Evolutionary conservation across 2,329 filamentous ascomycete species (phyloP), one percentile per base, ranked within the genome.

Genomic region (Arthrobotrys iridis): DNA sequence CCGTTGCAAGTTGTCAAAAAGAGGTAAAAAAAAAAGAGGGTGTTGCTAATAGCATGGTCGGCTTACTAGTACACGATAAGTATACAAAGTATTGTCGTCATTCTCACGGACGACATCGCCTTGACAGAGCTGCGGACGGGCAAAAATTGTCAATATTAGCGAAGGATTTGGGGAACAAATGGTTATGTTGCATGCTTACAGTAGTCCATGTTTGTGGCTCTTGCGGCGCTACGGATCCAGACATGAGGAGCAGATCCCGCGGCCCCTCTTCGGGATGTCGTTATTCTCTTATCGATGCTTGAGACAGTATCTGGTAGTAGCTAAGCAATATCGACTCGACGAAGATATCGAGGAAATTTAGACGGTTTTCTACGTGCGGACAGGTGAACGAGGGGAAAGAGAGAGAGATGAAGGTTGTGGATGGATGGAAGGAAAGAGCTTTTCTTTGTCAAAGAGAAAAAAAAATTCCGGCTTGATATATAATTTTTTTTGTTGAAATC

Each of bases 1-100:
- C 50, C 20, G 18, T 50, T 35, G 40, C 35, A 57, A 48, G 46
- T 35, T 30, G 41, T 63, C 62, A 74, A 67, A 58, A 58, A 48
- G 15, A 62, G 57, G 20, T 26, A 59, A 37, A 4, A 40, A 59
- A 66, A 63, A 4, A 40, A 59, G 62, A 63, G 28, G 46, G 28
- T 66, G 22, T 46, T 24, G 62, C 45, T 50, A 41, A 58, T 24
- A 18, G 40, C 45, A 58, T 45, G 63, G 70, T 62, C 45, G 60
- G 65, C 70, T 74, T 74, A 74, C 70, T 67, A 74, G 55, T 66
- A 74, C 70, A 74, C 62, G 70, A 50, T 74, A 74, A 28, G 62
- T 74, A 67, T 67, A 74, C 41, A 74, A 41, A 33, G 52, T 62
- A 33, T 67, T 30, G 18, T 55, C 62, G 58, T 58, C 30, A 11